A percentile compares a stretch with the other conserved stretches of the same genome.
Conservation (phyloP, 306 rosid genomes). For the Dalbergia oliveri region DNA sequence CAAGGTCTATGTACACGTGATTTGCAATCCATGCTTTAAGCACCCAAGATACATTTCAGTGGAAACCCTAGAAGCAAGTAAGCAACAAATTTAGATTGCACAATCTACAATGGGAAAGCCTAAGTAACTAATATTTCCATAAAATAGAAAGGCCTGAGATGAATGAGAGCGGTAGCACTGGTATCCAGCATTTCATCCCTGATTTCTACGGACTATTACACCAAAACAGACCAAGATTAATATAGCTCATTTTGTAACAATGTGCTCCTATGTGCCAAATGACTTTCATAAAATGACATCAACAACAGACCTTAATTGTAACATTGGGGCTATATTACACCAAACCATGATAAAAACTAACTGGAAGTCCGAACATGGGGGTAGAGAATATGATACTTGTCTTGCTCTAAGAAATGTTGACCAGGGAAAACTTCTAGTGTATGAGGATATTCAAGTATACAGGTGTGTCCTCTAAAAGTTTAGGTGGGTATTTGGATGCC, state of each 20-base stretch:
- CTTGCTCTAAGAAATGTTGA: background rate
- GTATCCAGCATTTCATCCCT: no score
- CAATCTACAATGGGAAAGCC: background rate
- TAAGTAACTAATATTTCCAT: slow-evolving; percentile 7
- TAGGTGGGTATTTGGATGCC: slow-evolving; percentile 15
- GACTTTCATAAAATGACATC: slow-evolving; percentile 18
- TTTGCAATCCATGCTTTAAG: slow-evolving; percentile 24
- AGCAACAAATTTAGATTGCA: slow-evolving; percentile 5
- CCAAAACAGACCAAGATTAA: background rate
- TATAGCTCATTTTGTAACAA: background rate
- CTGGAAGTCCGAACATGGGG: background rate
- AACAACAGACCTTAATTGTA: background rate
- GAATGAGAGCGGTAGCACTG: background rate
- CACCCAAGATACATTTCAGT: slow-evolving; percentile 21
- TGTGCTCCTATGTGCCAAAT: background rate
- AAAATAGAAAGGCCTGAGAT: background rate
- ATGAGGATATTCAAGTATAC: slow-evolving; percentile 1
- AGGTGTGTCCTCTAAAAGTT: background rate
- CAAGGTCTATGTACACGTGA: background rate
- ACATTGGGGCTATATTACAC: background rate
- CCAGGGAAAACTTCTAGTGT: background rate
- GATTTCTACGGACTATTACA: background rate
- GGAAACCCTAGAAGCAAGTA: slow-evolving; percentile 8
- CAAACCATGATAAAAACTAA: slow-evolving; percentile 35
- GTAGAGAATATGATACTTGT: slow-evolving; percentile 14